phyloP scores from a whole-genome alignment of 1,284 basidiomycete genomes.

The Volvariella volvacea region DNA sequence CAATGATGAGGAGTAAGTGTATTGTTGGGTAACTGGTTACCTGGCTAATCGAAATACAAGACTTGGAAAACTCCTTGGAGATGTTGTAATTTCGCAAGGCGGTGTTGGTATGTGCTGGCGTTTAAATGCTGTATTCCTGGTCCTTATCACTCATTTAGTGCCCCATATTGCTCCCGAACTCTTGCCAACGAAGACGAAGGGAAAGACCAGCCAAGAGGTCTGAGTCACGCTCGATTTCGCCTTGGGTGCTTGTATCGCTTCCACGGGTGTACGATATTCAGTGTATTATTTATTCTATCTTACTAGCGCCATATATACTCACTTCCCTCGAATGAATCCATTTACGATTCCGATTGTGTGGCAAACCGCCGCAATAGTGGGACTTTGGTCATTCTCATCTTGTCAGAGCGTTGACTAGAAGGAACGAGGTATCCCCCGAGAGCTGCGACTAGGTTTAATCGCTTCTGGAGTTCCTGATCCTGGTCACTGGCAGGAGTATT shows the following conservation, averaged over 20 bases:
- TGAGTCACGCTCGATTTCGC: background rate
- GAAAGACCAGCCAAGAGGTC: slow-evolving; percentile 7
- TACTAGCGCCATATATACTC: too few species aligned
- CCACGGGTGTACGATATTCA: too few species aligned
- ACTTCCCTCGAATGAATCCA: too few species aligned
- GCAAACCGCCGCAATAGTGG: slow-evolving; percentile 13
- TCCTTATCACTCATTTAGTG: slow-evolving; percentile 25
- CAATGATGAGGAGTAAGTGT: slow-evolving; percentile 74
- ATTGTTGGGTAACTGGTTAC: slow-evolving; percentile 1
- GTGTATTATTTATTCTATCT: too few species aligned
- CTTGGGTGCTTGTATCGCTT: background rate
- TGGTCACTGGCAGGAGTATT: slow-evolving; percentile 16
- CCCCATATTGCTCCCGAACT: slow-evolving; percentile 55
- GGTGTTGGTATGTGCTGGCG: slow-evolving; percentile 45
- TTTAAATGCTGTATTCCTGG: background rate
- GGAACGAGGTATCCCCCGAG: slow-evolving; percentile 55
- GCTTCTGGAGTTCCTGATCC: slow-evolving; percentile 16
- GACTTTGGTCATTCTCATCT: slow-evolving; percentile 41
- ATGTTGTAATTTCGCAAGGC: slow-evolving; percentile 87
- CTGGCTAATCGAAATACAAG: slow-evolving; percentile 26
- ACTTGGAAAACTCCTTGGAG: slow-evolving; percentile 71
- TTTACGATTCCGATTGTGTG: too few species aligned
- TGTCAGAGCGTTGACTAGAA: slow-evolving; percentile 48
- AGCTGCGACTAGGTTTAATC: slow-evolving; percentile 38
- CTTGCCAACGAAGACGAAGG: slow-evolving; percentile 38